phyloP scores from a whole-genome alignment of 345 rosid genomes.

The Camelina neglecta region DNA sequence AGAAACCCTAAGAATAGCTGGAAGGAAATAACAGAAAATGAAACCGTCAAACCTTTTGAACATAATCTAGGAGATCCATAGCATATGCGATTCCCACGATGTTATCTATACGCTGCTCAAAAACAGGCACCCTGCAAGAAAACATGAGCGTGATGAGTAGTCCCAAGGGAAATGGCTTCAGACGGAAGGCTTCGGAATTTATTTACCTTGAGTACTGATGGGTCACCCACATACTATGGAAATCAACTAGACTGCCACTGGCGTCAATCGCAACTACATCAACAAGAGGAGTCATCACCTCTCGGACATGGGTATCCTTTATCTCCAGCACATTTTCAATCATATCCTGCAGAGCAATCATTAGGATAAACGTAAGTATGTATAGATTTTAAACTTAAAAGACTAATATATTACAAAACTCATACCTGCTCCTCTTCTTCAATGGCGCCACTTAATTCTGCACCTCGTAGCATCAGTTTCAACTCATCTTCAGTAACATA shows the following conservation, averaged over 20 bases:
- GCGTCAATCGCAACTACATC: slow-evolving; percentile 98
- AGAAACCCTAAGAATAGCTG: slow-evolving; percentile 28
- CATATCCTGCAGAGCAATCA: slow-evolving; percentile 76
- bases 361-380: slow-evolving; percentile 28
- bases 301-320: slow-evolving; percentile 95
- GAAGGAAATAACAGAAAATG: slow-evolving; percentile 22
- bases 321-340: slow-evolving; percentile 99
- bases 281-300: slow-evolving; percentile 99
- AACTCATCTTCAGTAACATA: slow-evolving; percentile 97
- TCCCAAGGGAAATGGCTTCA: slow-evolving; percentile 16
- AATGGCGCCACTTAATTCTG: slow-evolving; percentile 97
- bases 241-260: slow-evolving; percentile 78
- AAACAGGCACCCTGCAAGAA: slow-evolving; percentile 88
- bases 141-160: slow-evolving; percentile 38
- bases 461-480: slow-evolving; percentile 95
- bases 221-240: slow-evolving; percentile 90
- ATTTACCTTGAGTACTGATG: slow-evolving; percentile 95
- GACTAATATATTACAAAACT: neutral
- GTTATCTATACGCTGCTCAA: slow-evolving; percentile 98
- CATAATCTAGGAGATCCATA: slow-evolving; percentile 95
- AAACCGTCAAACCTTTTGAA: slow-evolving; percentile 73
- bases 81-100: slow-evolving; percentile 98
- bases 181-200: neutral
- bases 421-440: slow-evolving; percentile 99
- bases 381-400: slow-evolving; percentile 22